A percentile compares a stretch with the other conserved stretches of the same genome.
Evolutionary conservation across 2,329 filamentous ascomycete species (phyloP).

Genomic region (Coniochaeta sp.): DNA sequence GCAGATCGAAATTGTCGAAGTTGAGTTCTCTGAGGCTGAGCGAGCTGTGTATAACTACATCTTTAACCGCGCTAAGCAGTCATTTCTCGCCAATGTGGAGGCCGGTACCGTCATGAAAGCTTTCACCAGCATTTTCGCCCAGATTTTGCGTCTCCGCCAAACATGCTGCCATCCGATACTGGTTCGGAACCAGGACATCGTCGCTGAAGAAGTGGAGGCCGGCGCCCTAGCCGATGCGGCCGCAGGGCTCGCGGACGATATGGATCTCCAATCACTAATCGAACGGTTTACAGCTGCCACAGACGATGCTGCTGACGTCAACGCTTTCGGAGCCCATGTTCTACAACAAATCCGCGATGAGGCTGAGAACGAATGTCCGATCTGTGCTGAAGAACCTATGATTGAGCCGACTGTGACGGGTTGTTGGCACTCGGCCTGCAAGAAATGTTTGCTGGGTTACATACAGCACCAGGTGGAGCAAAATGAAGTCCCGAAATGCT

Average conservation of each 20-base stretch:
- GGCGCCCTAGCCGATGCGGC: slow-evolving; percentile 69
- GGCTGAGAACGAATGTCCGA: slow-evolving; percentile 80
- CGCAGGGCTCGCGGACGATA: slow-evolving; percentile 83
- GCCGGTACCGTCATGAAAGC: slow-evolving; percentile 91
- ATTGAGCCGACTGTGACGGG: slow-evolving; percentile 87
- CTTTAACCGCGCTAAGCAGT: slow-evolving; percentile 71
- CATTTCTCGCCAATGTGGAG: slow-evolving; percentile 80
- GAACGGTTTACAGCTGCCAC: slow-evolving; percentile 70
- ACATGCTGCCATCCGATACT: slow-evolving; percentile 90
- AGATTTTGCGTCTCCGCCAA: slow-evolving; percentile 86
- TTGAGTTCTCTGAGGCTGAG: slow-evolving; percentile 79
- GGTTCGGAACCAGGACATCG: slow-evolving; percentile 74
- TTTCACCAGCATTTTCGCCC: slow-evolving; percentile 94
- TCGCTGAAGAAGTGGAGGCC: slow-evolving; percentile 83
- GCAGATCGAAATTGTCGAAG: slow-evolving; percentile 74
- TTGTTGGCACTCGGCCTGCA: slow-evolving; percentile 97
- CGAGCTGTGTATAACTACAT: slow-evolving; percentile 91
- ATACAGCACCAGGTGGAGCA: slow-evolving; percentile 81
- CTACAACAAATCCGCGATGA: slow-evolving; percentile 88
- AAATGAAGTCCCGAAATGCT: slow-evolving; percentile 70
- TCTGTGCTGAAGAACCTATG: slow-evolving; percentile 95
- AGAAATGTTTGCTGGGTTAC: slow-evolving; percentile 82
- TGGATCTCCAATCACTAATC: slow-evolving; percentile 86
- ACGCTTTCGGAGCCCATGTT: slow-evolving; percentile 75
- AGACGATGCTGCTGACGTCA: slow-evolving; percentile 54